phyloP scores from a whole-genome alignment of 83 land plant species.

The Thuja plicata region DNA sequence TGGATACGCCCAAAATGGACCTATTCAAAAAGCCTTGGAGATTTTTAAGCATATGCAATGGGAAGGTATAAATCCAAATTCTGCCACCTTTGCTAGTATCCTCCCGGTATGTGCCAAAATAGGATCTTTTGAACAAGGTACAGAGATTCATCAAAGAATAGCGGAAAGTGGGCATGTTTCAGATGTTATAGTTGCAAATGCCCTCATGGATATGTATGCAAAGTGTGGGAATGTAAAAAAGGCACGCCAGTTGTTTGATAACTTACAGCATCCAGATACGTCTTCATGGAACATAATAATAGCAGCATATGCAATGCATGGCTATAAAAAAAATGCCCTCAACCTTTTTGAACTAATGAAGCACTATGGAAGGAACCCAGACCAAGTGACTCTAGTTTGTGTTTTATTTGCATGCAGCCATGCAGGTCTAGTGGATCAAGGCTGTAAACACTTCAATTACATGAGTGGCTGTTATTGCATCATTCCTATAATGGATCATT shows the following conservation, averaged over 20 bases:
- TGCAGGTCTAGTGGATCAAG: conserved; percentile 8
- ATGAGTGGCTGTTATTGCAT: conserved; percentile 7
- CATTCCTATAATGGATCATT: conserved; percentile 18
- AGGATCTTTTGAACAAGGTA: conserved; percentile 5
- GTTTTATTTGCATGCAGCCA: conserved; percentile 23
- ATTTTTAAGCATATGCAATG: conserved; percentile 10
- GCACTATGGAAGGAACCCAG: conserved; percentile 2
- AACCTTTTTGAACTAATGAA: conserved; percentile 14
- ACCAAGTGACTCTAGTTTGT: conserved; percentile 2
- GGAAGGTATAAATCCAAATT: conserved; percentile 10
- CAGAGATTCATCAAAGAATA: conserved; percentile 14
- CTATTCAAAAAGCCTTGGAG: neutral
- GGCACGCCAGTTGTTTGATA: conserved; percentile 20
- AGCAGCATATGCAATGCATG: conserved; percentile 20
- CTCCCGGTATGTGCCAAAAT: conserved; percentile 7
- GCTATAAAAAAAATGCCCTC: conserved; percentile 8
- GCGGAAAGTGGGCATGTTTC: neutral
- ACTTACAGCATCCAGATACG: conserved; percentile 4
- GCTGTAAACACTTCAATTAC: neutral
- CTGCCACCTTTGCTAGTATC: conserved; percentile 1
- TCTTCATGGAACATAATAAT: conserved; percentile 13
- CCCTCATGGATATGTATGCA: conserved; percentile 19
- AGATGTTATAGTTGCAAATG: conserved; percentile 11
- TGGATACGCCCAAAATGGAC: conserved; percentile 19
- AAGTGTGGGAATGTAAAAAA: conserved; percentile 15